Evolutionary conservation across 2,329 filamentous ascomycete genomes (phyloP), one percentile per base, ranked within the genome.

Genomic region (Clarireedia paspali): DNA sequence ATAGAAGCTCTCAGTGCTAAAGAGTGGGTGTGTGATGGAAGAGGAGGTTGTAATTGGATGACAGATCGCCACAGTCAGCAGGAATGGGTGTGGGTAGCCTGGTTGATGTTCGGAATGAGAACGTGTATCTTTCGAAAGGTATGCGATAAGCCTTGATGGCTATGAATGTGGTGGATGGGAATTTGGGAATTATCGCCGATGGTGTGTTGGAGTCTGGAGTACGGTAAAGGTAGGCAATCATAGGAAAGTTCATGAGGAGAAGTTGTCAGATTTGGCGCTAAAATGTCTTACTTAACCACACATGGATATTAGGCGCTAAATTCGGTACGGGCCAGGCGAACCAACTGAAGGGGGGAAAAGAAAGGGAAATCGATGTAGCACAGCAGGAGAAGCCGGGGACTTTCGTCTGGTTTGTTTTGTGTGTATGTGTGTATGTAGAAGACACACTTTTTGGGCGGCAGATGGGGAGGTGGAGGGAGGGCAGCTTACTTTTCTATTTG

Each of bases 11-110:
- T 59, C 30, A 50, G 30, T 52, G 10, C 50, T 40, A 50, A 51
- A 58, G 50, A 40, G 40, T 48, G 36, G 57, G 55, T 51, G 60
- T 60, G 59, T 62, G 60, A 45, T 56, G 45, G 27, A 30, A 50
- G 52, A 24, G 34, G 20, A 14, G 10, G 56, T 26, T 57, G 26
- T 58, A 58, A 64, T 64, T 62, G 62, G 53, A 46, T 39, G 40
- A 56, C 49, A 45, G 53, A 49, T 56, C 46, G 46, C 26, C 42
- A 44, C 23, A 53, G 42, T 53, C 51, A 53, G 44, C 38, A 38
- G 27, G 24, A 51, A 58, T 47, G 48, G 50, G 42, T 9, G 58
- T 45, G 40, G 44, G 17, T 48, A 39, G 42, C 27, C 47, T 20
- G 51, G 26, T 39, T 20, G 44, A 47, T 15, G 51, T 24, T 40